Conservation (phyloP, 2,329 filamentous ascomycete species). For the Talaromyces piceae region DNA sequence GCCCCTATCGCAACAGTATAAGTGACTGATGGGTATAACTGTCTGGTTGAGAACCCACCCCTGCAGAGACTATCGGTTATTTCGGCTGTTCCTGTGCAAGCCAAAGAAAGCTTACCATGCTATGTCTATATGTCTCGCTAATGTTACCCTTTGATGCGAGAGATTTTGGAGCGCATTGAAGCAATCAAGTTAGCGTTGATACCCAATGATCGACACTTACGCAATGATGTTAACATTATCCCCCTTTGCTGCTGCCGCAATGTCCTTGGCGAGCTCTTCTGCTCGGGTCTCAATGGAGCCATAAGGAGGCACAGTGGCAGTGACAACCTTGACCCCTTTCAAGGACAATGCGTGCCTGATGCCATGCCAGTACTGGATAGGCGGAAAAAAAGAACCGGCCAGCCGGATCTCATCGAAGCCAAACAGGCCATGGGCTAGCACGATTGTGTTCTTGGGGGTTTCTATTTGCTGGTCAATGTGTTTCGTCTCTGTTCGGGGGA, state of each 20-base stretch:
- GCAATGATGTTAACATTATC: slow-evolving; percentile 59
- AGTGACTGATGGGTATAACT: background rate
- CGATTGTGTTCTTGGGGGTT: slow-evolving; percentile 49
- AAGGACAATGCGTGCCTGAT: slow-evolving; percentile 50
- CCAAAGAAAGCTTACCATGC: slow-evolving; percentile 37
- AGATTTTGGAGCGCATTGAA: too few species aligned
- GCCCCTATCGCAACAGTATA: slow-evolving; percentile 40
- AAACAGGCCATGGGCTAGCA: slow-evolving; percentile 58
- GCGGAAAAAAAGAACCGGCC: slow-evolving; percentile 47
- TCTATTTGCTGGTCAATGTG: slow-evolving; percentile 16
- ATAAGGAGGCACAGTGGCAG: slow-evolving; percentile 51
- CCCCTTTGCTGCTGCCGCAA: slow-evolving; percentile 46
- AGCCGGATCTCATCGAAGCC: slow-evolving; percentile 58
- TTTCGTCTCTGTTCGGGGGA: too few species aligned
- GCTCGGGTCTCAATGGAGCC: slow-evolving; percentile 54
- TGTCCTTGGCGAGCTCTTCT: slow-evolving; percentile 45
- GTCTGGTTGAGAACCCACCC: slow-evolving; percentile 22
- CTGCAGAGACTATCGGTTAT: slow-evolving; percentile 14
- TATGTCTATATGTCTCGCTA: slow-evolving; percentile 31
- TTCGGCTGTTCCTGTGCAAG: background rate
- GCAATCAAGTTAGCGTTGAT: too few species aligned
- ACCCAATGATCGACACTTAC: slow-evolving; percentile 34
- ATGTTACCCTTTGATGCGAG: background rate
- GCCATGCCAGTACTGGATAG: slow-evolving; percentile 58
- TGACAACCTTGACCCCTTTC: slow-evolving; percentile 55